Conservation (phyloP, 768 basidiomycete genomes). For the Tricholoma matsutake region DNA sequence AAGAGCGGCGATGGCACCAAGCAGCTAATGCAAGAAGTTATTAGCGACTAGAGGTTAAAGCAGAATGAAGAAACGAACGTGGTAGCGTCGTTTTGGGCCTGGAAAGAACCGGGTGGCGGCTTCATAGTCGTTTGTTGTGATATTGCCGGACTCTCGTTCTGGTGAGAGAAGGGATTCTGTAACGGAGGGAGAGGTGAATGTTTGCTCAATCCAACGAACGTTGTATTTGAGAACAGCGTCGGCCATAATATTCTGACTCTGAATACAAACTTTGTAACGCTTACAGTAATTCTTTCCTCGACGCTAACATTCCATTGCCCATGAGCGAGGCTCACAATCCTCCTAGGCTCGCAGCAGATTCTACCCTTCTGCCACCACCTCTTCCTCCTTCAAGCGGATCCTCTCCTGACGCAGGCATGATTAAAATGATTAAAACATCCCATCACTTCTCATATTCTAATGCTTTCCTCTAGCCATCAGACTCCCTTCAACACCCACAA, state of each 20-base stretch:
- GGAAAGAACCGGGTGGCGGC: slow-evolving; percentile 53
- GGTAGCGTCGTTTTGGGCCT: slow-evolving; percentile 37
- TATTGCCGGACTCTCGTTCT: slow-evolving; percentile 48
- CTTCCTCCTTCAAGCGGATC: slow-evolving; percentile 7
- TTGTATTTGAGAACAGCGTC: slow-evolving; percentile 25
- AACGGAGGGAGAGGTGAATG: slow-evolving; percentile 40
- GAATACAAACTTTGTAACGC: background rate
- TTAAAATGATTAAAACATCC: slow-evolving; percentile 5
- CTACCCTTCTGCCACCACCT: slow-evolving; percentile 4
- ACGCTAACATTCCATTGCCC: slow-evolving; percentile 1
- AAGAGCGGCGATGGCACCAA: slow-evolving; percentile 9
- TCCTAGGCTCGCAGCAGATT: background rate
- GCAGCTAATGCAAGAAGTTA: slow-evolving; percentile 6
- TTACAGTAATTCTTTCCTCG: background rate
- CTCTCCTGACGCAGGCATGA: slow-evolving; percentile 22
- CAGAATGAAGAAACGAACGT: slow-evolving; percentile 25
- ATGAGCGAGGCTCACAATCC: slow-evolving; percentile 13
- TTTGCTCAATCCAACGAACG: slow-evolving; percentile 35
- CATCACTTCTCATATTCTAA: slow-evolving; percentile 1
- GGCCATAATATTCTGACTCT: background rate
- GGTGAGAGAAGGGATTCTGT: slow-evolving; percentile 50
- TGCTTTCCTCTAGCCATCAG: slow-evolving; percentile 17
- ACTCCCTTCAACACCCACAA: slow-evolving; percentile 29
- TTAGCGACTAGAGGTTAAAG: background rate
- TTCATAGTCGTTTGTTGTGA: slow-evolving; percentile 55